Percentiles rank a stretch among this genome's conserved stretches.
These are phyloP conservation scores for Rhododendron henanense DNA, from an alignment of 148 eudicot genomes.

Conservation along the genomic window DNA sequence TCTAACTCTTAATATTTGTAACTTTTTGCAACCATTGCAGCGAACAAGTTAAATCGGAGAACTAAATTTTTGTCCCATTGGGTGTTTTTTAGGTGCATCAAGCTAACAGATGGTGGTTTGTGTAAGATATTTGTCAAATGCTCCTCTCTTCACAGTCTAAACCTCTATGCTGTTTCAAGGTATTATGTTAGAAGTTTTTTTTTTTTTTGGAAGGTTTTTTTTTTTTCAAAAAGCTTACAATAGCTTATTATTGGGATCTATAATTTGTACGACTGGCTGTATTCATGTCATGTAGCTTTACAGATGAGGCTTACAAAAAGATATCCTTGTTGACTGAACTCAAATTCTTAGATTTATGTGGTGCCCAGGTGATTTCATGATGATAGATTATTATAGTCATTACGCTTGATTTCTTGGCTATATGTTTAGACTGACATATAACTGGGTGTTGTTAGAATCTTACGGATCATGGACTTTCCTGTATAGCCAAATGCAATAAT, in stretches of 20 bases:
- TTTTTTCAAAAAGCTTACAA: background rate
- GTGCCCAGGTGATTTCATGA: slow-evolving; percentile 71
- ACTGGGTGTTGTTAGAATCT: slow-evolving; percentile 51
- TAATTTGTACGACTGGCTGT: background rate
- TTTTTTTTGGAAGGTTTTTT: background rate
- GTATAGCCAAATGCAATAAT: slow-evolving; percentile 72
- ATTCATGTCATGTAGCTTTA: slow-evolving; percentile 48
- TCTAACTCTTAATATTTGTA: background rate
- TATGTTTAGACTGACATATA: slow-evolving; percentile 17
- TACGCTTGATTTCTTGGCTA: background rate
- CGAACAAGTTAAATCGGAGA: background rate
- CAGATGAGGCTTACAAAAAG: slow-evolving; percentile 66
- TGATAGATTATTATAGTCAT: background rate
- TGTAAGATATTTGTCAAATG: slow-evolving; percentile 59
- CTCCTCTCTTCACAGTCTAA: slow-evolving; percentile 62
- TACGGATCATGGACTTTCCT: slow-evolving; percentile 69
- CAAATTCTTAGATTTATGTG: slow-evolving; percentile 85
- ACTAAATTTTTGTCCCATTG: background rate
- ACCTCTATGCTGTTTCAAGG: slow-evolving; percentile 93
- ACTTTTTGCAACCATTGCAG: background rate
- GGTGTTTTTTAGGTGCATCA: slow-evolving; percentile 67
- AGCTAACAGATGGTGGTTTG: slow-evolving; percentile 74
- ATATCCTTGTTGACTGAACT: slow-evolving; percentile 59
- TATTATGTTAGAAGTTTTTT: slow-evolving; percentile 8
- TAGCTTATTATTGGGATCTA: background rate